A percentile compares a stretch with the other conserved stretches of the same genome.
phyloP scores from a whole-genome alignment of 2,329 filamentous ascomycete genomes.

The Paraphaeosphaeria minitans region DNA sequence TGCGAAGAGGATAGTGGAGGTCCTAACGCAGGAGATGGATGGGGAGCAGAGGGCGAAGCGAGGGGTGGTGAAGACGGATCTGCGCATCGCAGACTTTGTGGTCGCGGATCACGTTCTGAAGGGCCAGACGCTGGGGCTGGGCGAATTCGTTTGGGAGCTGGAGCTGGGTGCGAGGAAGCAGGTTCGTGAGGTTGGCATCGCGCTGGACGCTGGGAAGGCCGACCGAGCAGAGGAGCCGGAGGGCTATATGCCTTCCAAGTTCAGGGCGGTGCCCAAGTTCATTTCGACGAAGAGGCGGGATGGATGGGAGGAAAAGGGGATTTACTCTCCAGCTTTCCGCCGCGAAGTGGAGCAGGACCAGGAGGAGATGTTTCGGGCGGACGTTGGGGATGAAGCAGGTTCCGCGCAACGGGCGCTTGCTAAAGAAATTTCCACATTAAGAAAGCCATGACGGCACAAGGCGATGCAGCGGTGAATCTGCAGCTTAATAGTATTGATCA shows the following conservation, averaged over 20 bases:
- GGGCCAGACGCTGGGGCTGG: conserved; percentile 21
- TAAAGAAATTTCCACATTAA: conserved; percentile 4
- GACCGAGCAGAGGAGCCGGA: not conserved
- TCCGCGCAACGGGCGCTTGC: not conserved
- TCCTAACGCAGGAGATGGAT: conserved; percentile 24
- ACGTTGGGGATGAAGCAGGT: not conserved
- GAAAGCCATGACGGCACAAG: not conserved
- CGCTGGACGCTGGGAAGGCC: not conserved
- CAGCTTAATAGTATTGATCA: not conserved
- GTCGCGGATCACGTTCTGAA: conserved; percentile 15
- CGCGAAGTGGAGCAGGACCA: not conserved
- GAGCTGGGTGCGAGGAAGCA: not conserved
- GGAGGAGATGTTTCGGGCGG: not conserved
- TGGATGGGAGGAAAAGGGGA: not conserved
- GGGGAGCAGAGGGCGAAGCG: conserved; percentile 16
- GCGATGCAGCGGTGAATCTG: not conserved
- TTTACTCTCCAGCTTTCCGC: not conserved
- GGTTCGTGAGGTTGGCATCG: conserved; percentile 3
- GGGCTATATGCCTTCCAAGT: not conserved
- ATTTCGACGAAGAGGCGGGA: not conserved
- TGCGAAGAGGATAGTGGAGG: conserved; percentile 24
- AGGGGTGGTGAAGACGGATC: conserved; percentile 20
- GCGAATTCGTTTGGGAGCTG: conserved; percentile 14
- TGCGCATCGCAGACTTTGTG: conserved; percentile 21
- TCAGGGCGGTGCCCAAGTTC: not conserved